Base-by-base conservation (phyloP, 1,284 basidiomycete species). In the Trichosporon inkin region DNA sequence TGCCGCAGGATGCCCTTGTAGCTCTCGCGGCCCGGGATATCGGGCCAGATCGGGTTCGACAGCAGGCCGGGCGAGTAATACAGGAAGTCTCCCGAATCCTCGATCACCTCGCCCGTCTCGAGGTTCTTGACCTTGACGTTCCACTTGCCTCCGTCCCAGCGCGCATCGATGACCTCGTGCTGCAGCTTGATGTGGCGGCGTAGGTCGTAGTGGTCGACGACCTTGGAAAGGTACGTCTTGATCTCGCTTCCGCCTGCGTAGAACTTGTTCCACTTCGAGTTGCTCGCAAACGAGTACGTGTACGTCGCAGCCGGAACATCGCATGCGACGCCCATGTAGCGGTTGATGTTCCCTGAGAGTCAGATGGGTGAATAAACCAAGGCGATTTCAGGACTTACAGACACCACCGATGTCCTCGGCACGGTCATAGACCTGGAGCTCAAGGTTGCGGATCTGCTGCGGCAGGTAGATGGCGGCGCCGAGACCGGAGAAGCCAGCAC, bases 301-400 rank as follows among this genome's bases (percentile, higher is more conserved):
- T 70, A 70, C 37, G 68, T 66, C 47, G 67, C 61, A 6, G 71
- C 69, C 1, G 70, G 70, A 24, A 70, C 68, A 39, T 71, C 71
- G 53, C 71, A 71, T 17, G 65, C 55, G n/a, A 61, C 65, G 10
- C 71, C 71, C 10, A 69, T 68, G 57, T 73, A 73, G 3, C 58
- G 57, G 61, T 73, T 73, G 58, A 58, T 59, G 61, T 68, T 67
- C 71, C 61, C 61, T 62, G 36, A 3, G 2, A 7, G 34, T 41
- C 32, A 58, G 39, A n/a, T 24, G 11, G 28, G 38, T 19, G 22
- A 8, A 20, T 16, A 20, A 36, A 8, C 3, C 34, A 51, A 39
- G 34, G 19, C n/a, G 11, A 20, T 8, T 7, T 19, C 17, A 8
- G 2, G 3, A 62, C 61, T 56, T 35, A 62, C 62, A 63, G 35